Base-by-base conservation (phyloP, 768 basidiomycete genomes). In the Podaxis carcinomalis region DNA sequence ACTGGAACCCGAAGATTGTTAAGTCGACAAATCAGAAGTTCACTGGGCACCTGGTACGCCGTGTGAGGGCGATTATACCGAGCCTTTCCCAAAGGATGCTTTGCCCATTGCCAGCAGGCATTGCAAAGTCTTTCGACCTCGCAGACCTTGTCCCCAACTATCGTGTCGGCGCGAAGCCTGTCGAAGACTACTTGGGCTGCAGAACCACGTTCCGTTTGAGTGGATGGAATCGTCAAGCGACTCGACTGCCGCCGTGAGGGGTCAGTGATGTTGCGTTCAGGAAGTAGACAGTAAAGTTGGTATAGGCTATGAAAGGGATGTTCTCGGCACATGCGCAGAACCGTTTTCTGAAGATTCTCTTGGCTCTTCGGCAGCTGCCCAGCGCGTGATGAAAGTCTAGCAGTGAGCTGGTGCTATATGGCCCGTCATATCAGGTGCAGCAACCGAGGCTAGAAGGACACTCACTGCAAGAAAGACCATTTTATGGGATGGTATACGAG, bases 231-330 rank as follows among this genome's bases (percentile, higher is more conserved):
- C 40, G 77, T 74, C 39, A 73, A 74, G 27, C 83, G 80, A 35
- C 72, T 69, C 6, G 86, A 84, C 51, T 78, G 74, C 57, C 87
- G 77, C 62, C 80, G 75, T n/a, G 52, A 54, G 21, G 32, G 10
- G 11, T 14, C 46, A 4, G 4, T 62, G 40, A 47, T 62, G 61
- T 7, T 66, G 59, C 9, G 64, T 21, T 56, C 64, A 11, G 14
- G 58, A 42, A 13, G 79, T 63, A 96, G 74, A 57, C 91, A 92
- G 70, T 88, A 92, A 2, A 98, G 83, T 65, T 95, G 93, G 73
- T 95, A 96, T 5, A 97, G 75, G 65, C 85, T 89, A 70, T 99
- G 97, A 74, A 93, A 98, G 0, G 96, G 95, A 69, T 99, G 97
- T 56, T 98, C 93, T 59, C 73, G 73, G 67, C 91, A 92, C 82